These are phyloP conservation scores for Suhomyces canberraensis DNA, from an alignment of 805 yeast genomes.

Conservation along the genomic window DNA sequence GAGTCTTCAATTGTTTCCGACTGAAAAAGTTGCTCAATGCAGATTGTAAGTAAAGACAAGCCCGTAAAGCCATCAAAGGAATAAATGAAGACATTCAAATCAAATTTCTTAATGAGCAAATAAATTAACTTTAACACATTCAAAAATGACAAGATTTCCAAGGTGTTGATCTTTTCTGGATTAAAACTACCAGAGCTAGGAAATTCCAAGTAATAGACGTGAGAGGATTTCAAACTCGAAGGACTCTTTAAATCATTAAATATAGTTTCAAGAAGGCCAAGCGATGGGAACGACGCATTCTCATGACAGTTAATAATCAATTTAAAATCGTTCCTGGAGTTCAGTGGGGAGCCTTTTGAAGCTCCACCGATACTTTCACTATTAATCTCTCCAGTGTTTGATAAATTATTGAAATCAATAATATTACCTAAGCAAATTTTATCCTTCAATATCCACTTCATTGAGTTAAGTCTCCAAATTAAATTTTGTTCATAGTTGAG, in stretches of 20 bases:
- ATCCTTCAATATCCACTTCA: conserved; percentile 23
- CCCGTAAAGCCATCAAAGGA: conserved; percentile 41
- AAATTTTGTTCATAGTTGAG: conserved; percentile 33
- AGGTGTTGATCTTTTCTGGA: conserved; percentile 18
- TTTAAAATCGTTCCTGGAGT: conserved; percentile 8
- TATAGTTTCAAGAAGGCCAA: conserved; percentile 9
- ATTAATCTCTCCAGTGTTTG: conserved; percentile 3
- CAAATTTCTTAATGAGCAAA: conserved; percentile 13
- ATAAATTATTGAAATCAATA: conserved; percentile 24
- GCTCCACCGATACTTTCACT: not conserved
- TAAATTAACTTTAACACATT: conserved; percentile 30
- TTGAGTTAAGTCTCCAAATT: conserved; percentile 30
- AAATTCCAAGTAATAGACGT: conserved; percentile 28
- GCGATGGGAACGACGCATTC: conserved; percentile 16
- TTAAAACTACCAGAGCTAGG: conserved; percentile 28
- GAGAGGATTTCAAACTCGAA: not conserved
- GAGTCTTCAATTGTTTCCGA: conserved; percentile 22
- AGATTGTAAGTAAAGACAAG: conserved; percentile 21
- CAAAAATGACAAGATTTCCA: conserved; percentile 25
- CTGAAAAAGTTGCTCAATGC: conserved; percentile 14
- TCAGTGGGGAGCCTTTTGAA: too few species aligned
- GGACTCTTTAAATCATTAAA: conserved; percentile 9
- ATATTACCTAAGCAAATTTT: conserved; percentile 31
- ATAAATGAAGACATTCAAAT: conserved; percentile 26
- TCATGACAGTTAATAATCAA: conserved; percentile 20